Conservation (phyloP, 2,329 filamentous ascomycete species). For the Aspergillus sergii region DNA sequence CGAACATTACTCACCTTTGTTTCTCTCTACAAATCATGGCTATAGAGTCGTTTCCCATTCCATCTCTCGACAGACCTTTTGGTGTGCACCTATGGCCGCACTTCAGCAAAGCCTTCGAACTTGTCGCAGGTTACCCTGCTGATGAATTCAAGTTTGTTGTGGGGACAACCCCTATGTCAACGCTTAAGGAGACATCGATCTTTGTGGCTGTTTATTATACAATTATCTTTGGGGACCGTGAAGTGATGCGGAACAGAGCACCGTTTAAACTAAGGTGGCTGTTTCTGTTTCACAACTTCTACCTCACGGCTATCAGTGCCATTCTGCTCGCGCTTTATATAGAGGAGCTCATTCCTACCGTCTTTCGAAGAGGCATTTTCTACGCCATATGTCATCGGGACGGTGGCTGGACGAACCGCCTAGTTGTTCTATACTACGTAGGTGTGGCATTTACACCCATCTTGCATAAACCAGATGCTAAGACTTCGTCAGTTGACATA, state of each 20-base stretch:
- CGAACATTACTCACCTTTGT: not conserved
- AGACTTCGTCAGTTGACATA: constrained; percentile 67
- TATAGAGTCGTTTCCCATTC: not conserved
- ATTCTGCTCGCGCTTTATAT: constrained; percentile 79
- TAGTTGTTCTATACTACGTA: constrained; percentile 95
- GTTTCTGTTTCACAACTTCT: constrained; percentile 95
- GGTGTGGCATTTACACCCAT: constrained; percentile 41
- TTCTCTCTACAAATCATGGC: not conserved
- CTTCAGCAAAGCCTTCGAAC: constrained; percentile 82
- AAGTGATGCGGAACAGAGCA: constrained; percentile 82
- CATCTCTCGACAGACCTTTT: constrained; percentile 61
- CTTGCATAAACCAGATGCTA: constrained; percentile 51
- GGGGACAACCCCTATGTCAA: constrained; percentile 85
- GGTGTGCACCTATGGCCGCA: constrained; percentile 88
- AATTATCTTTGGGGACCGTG: constrained; percentile 87
- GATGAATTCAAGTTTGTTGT: constrained; percentile 72
- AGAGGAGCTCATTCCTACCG: constrained; percentile 86
- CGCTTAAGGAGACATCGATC: constrained; percentile 75
- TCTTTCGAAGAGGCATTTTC: constrained; percentile 80
- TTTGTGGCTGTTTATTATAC: constrained; percentile 86
- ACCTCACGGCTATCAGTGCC: constrained; percentile 81
- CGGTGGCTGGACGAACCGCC: constrained; percentile 88
- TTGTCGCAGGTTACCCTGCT: constrained; percentile 66
- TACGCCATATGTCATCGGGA: constrained; percentile 73
- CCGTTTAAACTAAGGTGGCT: constrained; percentile 81